A percentile compares a stretch with the other conserved stretches of the same genome.
Conservation (phyloP, 2,329 filamentous ascomycete genomes). For the Ceratocystiopsis minuta region DNA sequence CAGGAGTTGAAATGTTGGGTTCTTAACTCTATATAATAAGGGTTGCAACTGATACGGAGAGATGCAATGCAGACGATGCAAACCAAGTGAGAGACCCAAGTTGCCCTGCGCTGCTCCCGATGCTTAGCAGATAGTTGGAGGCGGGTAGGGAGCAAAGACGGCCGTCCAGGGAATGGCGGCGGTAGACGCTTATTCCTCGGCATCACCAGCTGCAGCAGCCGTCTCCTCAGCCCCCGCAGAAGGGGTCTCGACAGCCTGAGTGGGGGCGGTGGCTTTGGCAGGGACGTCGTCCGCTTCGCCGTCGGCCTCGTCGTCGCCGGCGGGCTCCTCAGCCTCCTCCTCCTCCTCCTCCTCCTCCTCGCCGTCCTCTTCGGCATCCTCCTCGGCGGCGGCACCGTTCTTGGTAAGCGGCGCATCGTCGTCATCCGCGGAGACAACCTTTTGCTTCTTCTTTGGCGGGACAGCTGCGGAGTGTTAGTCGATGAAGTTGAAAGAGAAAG, state of each 20-base stretch:
- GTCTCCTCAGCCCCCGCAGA: neutral
- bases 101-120: no score
- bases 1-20: no score
- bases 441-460: conserved; percentile 34
- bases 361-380: conserved; percentile 9
- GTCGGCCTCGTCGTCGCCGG: conserved; percentile 16
- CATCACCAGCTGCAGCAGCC: neutral
- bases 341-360: conserved; percentile 11
- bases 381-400: conserved; percentile 6
- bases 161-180: no score
- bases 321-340: conserved; percentile 14
- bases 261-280: no score
- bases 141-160: conserved; percentile 2
- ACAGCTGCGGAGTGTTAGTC: conserved; percentile 13
- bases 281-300: neutral
- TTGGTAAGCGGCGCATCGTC: conserved; percentile 13
- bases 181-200: neutral
- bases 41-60: no score
- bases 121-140: no score
- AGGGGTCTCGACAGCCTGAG: neutral
- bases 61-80: no score
- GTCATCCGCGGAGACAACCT: conserved; percentile 20
- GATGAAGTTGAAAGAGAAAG: neutral
- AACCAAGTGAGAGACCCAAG: no score
- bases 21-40: no score